Base-by-base conservation (phyloP, 1,139 yeast species). In the Blastobotrys aristatus region DNA sequence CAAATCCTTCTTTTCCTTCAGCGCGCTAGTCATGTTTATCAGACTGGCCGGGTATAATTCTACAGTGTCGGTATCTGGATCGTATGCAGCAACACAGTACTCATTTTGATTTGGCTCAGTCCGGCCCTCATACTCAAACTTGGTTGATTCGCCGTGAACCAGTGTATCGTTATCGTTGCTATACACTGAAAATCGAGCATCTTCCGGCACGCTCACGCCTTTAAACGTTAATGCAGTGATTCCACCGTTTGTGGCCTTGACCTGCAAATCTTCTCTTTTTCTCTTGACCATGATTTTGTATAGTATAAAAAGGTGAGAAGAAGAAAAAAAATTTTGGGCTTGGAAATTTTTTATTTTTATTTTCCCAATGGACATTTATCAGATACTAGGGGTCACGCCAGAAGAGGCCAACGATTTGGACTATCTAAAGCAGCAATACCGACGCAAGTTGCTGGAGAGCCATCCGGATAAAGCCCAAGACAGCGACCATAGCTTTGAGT, bases 101-200 rank as follows among this genome's bases (percentile, higher is more conserved):
- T 51, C 44, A 27, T 48, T 48, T 48, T 64, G 70, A 22, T 74
- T 77, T n/a, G 70, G 70, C 11, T 64, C 66, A 5, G 64, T 73
- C 21, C 66, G 63, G 5, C 95, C 96, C 51, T 80, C 80, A 63
- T 86, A 90, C 56, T 82, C 90, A 50, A 90, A 71, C 29, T 77
- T 75, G 2, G 76, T 80, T 54, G 77, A 80, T 65, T 89, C 95
- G 35, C 96, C 97, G 62, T 87, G 96, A 44, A 87, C 60, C 29
- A 84, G 65, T 47, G 66, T 68, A 39, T 71, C 68, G 7, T 64
- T 63, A 48, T 70, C 70, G 58, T 79, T 78, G 59, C 77, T 76
- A 66, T 77, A 86, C 34, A 87, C 69, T 35, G 82, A 79, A 59
- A 90, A 85, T 35, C 69, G 65, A 6, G 86, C 77, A 17, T 75